phyloP scores from a whole-genome alignment of 495 filamentous ascomycete genomes.

The Lentithecium fluviatile region DNA sequence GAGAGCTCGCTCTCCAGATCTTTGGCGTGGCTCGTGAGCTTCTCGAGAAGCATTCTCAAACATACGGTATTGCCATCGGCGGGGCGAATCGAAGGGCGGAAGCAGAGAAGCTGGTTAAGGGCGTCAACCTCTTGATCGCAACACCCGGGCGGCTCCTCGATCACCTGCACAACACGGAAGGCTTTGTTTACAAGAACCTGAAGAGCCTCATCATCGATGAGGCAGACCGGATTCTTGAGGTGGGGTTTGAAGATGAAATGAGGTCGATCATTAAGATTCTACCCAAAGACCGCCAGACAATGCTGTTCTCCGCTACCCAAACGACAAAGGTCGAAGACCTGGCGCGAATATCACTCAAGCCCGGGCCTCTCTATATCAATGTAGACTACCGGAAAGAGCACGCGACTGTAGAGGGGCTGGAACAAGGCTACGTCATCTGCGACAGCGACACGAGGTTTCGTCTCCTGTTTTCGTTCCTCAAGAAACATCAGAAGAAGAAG shows the following conservation, averaged over 20 bases:
- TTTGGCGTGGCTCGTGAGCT: slow-evolving; percentile 93
- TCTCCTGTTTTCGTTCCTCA: slow-evolving; percentile 92
- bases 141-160: slow-evolving; percentile 92
- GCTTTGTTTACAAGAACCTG: slow-evolving; percentile 92
- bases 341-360: slow-evolving; percentile 85
- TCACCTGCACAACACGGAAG: slow-evolving; percentile 85
- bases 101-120: slow-evolving; percentile 90
- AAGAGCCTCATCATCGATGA: slow-evolving; percentile 87
- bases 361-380: slow-evolving; percentile 94
- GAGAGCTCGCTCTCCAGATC: slow-evolving; percentile 92
- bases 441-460: slow-evolving; percentile 92
- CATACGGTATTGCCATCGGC: slow-evolving; percentile 92
- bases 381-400: slow-evolving; percentile 77
- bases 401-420: slow-evolving; percentile 85
- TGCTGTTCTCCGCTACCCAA: slow-evolving; percentile 96
- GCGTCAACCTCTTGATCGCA: slow-evolving; percentile 90
- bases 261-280: slow-evolving; percentile 90
- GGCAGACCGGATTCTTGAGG: slow-evolving; percentile 90
- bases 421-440: slow-evolving; percentile 93
- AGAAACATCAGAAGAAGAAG: slow-evolving; percentile 88
- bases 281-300: slow-evolving; percentile 85
- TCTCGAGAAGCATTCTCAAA: slow-evolving; percentile 84
- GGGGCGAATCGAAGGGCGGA: slow-evolving; percentile 89
- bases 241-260: slow-evolving; percentile 99
- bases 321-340: slow-evolving; percentile 98